These are phyloP conservation scores for Diospyros lotus DNA, from an alignment of 148 eudicot genomes.

Conservation along the genomic window DNA sequence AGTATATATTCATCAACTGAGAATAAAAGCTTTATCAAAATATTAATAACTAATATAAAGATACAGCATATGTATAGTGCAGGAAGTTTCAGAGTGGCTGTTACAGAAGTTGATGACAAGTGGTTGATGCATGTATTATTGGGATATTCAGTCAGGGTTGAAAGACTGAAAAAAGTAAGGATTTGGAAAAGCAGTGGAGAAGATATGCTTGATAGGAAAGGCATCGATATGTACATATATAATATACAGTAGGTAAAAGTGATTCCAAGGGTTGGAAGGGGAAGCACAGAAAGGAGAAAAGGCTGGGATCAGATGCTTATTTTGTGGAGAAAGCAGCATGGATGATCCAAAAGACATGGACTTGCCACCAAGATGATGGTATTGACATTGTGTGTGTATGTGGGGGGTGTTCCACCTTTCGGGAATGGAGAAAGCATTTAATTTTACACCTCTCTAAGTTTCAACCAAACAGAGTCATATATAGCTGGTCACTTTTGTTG, in stretches of 20 bases:
- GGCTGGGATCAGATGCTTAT: constrained; percentile 16
- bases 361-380: not conserved
- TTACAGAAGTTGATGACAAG: not conserved
- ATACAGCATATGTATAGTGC: no score
- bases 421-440: constrained; percentile 13
- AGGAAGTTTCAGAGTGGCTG: not conserved
- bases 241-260: constrained; percentile 7
- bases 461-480: not conserved
- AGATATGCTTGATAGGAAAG: constrained; percentile 2
- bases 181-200: constrained; percentile 4
- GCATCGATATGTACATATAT: not conserved
- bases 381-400: constrained; percentile 14
- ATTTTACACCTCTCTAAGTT: not conserved
- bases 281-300: not conserved
- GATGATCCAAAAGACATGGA: not conserved
- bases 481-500: no score
- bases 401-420: constrained; percentile 14
- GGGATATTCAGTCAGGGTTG: constrained; percentile 9
- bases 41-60: no score
- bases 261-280: constrained; percentile 11
- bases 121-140: not conserved
- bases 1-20: no score
- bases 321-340: not conserved
- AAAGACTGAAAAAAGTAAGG: not conserved
- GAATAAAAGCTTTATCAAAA: no score